Percentiles rank a stretch among this genome's conserved stretches.
These are phyloP conservation scores for Fusarium xyrophilum DNA, from an alignment of 2,329 filamentous ascomycete species.

Conservation along the genomic window DNA sequence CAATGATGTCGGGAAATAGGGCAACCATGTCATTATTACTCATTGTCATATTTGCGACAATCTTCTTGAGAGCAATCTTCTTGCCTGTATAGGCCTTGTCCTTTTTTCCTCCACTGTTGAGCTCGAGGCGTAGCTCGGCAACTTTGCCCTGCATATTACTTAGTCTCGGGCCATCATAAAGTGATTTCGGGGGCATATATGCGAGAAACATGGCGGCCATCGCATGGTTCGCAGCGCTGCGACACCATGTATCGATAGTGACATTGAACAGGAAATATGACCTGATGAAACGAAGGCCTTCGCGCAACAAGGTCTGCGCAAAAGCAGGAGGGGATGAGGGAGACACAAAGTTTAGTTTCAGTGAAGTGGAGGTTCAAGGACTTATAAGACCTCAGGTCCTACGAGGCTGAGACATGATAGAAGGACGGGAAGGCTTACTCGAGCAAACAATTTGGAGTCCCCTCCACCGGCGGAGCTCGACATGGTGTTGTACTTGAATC, in stretches of 20 bases:
- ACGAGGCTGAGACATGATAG: slow-evolving; percentile 27
- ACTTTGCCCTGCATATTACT: slow-evolving; percentile 89
- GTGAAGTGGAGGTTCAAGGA: slow-evolving; percentile 2
- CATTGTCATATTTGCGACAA: slow-evolving; percentile 99
- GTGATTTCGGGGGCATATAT: slow-evolving; percentile 56
- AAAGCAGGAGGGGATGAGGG: not conserved
- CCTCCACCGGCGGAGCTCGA: slow-evolving; percentile 70
- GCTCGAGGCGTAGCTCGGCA: slow-evolving; percentile 91
- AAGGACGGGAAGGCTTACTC: slow-evolving; percentile 66
- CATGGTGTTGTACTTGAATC: slow-evolving; percentile 54
- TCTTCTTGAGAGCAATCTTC: slow-evolving; percentile 99
- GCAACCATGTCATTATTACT: slow-evolving; percentile 99
- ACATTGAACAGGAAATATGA: slow-evolving; percentile 16
- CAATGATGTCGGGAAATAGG: slow-evolving; percentile 92
- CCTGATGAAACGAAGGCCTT: not conserved
- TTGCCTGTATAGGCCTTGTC: slow-evolving; percentile 95
- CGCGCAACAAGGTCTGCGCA: not conserved
- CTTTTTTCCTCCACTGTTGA: slow-evolving; percentile 94
- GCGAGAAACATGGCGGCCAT: slow-evolving; percentile 59
- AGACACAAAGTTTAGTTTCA: slow-evolving; percentile 11
- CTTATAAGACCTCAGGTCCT: slow-evolving; percentile 23
- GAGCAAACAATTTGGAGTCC: slow-evolving; percentile 99
- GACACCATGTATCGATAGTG: slow-evolving; percentile 1
- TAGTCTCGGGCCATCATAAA: slow-evolving; percentile 57
- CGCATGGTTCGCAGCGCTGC: slow-evolving; percentile 5